These are phyloP conservation scores for Heteromeles arbutifolia DNA, from an alignment of 306 rosid species.

Conservation along the genomic window DNA sequence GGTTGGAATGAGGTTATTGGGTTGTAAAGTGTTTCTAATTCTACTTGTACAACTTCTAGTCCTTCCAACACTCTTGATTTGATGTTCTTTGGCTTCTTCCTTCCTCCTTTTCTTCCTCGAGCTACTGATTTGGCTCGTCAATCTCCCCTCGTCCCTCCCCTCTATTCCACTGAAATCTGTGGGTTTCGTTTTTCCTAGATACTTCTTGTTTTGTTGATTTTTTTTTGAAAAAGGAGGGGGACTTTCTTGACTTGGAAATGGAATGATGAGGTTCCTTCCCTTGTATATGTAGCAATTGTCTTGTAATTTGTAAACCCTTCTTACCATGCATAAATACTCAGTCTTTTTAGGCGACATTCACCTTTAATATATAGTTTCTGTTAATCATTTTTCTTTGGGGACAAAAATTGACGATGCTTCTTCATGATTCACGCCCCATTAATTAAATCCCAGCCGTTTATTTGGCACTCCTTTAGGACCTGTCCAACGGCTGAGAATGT, in stretches of 20 bases:
- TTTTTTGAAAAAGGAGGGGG: constrained; percentile 22
- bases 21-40: no score
- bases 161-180: constrained; percentile 52
- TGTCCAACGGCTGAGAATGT: constrained; percentile 50
- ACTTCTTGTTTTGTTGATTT: constrained; percentile 34
- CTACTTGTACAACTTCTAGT: no score
- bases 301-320: constrained; percentile 21
- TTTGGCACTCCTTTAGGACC: constrained; percentile 28
- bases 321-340: constrained; percentile 42
- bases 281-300: constrained; percentile 17
- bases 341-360: constrained; percentile 66
- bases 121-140: constrained; percentile 70
- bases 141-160: constrained; percentile 13
- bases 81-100: constrained; percentile 54
- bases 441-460: constrained; percentile 26
- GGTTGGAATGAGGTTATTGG: no score
- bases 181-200: constrained; percentile 55
- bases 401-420: constrained; percentile 40
- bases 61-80: constrained; percentile 24
- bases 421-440: constrained; percentile 20
- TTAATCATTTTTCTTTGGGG: constrained; percentile 6
- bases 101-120: constrained; percentile 82
- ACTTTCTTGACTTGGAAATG: background rate
- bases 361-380: constrained; percentile 5
- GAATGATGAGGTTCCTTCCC: constrained; percentile 67